Evolutionary conservation across 805 yeast genomes (phyloP).

Genomic region (Metschnikowia proteae): DNA sequence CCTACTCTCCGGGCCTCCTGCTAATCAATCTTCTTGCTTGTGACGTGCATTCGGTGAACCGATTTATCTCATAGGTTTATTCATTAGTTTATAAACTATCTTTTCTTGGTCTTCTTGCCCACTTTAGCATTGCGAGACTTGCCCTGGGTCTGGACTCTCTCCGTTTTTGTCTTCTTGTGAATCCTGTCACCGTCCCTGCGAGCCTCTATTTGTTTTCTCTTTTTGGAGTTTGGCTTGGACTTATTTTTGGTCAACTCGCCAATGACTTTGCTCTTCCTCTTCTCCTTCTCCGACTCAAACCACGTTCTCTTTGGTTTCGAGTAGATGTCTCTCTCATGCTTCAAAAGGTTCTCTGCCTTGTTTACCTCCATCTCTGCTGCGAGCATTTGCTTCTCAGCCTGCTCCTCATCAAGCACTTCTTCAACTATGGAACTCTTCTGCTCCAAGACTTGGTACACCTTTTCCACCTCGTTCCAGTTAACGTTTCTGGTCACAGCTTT

Average conservation of each 20-base stretch:
- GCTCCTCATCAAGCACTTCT: conserved; percentile 84
- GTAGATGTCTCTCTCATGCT: conserved; percentile 75
- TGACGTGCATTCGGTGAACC: too few relatives aligned
- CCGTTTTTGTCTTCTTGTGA: conserved; percentile 77
- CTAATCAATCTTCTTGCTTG: too few relatives aligned
- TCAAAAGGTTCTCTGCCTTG: conserved; percentile 80
- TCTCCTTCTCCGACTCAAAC: conserved; percentile 70
- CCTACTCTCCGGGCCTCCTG: too few relatives aligned
- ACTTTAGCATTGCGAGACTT: conserved; percentile 16
- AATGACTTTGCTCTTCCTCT: conserved; percentile 39
- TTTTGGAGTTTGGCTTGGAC: conserved; percentile 59
- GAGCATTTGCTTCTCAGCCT: conserved; percentile 78
- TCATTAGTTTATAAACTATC: background rate
- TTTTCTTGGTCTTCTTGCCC: conserved; percentile 11
- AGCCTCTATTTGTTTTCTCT: conserved; percentile 68
- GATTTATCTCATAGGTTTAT: background rate
- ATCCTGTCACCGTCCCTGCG: conserved; percentile 51
- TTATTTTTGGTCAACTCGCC: conserved; percentile 45
- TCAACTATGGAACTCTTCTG: conserved; percentile 57
- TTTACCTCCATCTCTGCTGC: conserved; percentile 88
- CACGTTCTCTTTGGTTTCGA: conserved; percentile 95
- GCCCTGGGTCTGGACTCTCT: conserved; percentile 42
- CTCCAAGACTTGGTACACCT: conserved; percentile 56
- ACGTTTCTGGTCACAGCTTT: conserved; percentile 85
- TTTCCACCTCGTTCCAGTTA: conserved; percentile 84